phyloP scores from a whole-genome alignment of 2,329 filamentous ascomycete genomes.

The Fusarium sp. region DNA sequence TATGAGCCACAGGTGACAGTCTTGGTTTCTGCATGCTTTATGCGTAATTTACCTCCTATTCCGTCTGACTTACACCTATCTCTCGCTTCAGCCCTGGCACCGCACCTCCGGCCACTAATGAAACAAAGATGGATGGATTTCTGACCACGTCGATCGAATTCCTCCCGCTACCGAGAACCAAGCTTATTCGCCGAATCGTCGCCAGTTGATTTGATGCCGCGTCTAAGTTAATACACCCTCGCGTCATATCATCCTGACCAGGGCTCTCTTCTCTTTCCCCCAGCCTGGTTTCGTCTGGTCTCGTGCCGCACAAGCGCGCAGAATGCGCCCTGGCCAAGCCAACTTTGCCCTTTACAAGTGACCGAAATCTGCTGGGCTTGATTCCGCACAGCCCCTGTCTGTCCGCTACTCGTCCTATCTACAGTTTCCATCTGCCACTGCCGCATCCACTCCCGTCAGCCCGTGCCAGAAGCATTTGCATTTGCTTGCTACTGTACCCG shows the following conservation, averaged over 20 bases:
- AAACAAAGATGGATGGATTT: slow-evolving; percentile 15
- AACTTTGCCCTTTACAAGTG: slow-evolving; percentile 32
- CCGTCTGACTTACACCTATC: too few species aligned
- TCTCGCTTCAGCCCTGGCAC: too few species aligned
- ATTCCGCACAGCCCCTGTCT: slow-evolving; percentile 34
- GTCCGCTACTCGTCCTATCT: slow-evolving; percentile 12
- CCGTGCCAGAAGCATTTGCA: slow-evolving; percentile 29
- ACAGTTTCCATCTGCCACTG: slow-evolving; percentile 21
- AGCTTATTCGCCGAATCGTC: slow-evolving; percentile 6
- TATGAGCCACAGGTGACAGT: slow-evolving; percentile 8
- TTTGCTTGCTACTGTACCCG: slow-evolving; percentile 19
- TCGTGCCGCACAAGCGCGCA: slow-evolving; percentile 23
- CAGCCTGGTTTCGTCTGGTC: slow-evolving; percentile 6
- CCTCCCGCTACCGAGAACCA: slow-evolving; percentile 34
- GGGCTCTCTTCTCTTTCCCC: slow-evolving; percentile 2
- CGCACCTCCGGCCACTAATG: slow-evolving; percentile 11
- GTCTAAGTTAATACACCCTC: background rate
- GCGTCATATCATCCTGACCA: background rate
- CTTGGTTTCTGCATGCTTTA: slow-evolving; percentile 5
- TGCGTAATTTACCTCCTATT: background rate
- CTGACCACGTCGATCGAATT: slow-evolving; percentile 22
- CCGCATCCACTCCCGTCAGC: slow-evolving; percentile 38
- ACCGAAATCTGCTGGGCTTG: slow-evolving; percentile 36
- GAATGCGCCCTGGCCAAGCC: slow-evolving; percentile 16
- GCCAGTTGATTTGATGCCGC: background rate